phyloP scores from a whole-genome alignment of 2,329 filamentous ascomycete genomes.

The Ophiostoma australiae region DNA sequence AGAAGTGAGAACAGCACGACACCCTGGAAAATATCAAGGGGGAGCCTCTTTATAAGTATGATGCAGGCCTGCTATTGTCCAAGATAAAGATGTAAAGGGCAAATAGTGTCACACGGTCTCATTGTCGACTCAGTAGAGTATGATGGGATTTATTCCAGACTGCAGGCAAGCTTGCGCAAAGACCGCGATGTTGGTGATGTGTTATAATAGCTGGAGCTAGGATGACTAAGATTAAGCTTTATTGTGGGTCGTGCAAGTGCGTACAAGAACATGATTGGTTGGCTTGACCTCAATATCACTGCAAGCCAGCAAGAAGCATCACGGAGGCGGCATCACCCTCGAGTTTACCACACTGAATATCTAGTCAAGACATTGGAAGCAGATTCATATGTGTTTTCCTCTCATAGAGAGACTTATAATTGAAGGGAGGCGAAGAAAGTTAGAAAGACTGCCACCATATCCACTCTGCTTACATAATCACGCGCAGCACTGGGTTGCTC shows the following conservation, averaged over 20 bases:
- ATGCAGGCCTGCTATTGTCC: too few species aligned
- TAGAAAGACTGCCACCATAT: background rate
- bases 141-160: background rate
- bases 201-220: background rate
- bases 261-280: background rate
- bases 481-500: background rate
- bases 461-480: background rate
- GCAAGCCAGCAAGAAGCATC: background rate
- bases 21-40: too few species aligned
- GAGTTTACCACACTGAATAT: background rate
- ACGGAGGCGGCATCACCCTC: background rate
- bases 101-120: too few species aligned
- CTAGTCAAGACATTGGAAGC: too few species aligned
- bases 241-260: background rate
- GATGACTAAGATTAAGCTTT: background rate
- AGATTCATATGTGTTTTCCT: too few species aligned
- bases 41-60: too few species aligned
- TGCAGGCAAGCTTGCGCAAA: too few species aligned
- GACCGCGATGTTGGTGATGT: slow-evolving; percentile 1
- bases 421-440: background rate
- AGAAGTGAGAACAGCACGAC: background rate
- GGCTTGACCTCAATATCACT: background rate
- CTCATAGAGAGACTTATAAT: too few species aligned
- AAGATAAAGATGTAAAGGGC: too few species aligned
- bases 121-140: too few species aligned